A percentile compares a stretch with the other conserved stretches of the same genome.
Evolutionary conservation across 441 rosid species (phyloP).

Genomic region (Croton setiger): DNA sequence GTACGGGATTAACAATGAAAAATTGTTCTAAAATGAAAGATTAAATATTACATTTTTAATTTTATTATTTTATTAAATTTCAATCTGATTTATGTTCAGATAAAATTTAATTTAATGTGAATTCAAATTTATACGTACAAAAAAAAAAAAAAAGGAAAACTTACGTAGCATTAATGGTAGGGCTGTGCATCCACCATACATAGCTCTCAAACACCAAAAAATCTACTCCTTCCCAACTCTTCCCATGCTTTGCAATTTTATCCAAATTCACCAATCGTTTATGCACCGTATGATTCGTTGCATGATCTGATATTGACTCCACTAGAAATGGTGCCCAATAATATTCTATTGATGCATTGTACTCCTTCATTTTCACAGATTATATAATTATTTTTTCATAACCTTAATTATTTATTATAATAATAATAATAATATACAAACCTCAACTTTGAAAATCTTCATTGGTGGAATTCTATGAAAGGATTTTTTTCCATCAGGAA

Average conservation of each 20-base stretch:
- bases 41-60: too few relatives aligned
- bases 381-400: neutral
- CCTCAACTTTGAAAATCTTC: constrained; percentile 86
- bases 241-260: constrained; percentile 73
- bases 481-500: constrained; percentile 64
- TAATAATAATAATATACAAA: constrained; percentile 6
- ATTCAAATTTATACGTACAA: too few relatives aligned
- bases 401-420: too few relatives aligned
- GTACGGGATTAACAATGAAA: too few relatives aligned
- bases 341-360: constrained; percentile 72
- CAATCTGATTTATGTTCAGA: too few relatives aligned
- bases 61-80: too few relatives aligned
- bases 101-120: too few relatives aligned
- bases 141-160: constrained; percentile 3
- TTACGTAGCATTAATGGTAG: constrained; percentile 82
- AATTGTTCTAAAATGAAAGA: too few relatives aligned
- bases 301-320: constrained; percentile 86
- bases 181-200: constrained; percentile 94
- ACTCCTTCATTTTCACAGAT: constrained; percentile 43
- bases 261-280: constrained; percentile 74
- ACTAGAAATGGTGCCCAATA: constrained; percentile 97
- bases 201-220: constrained; percentile 81
- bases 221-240: constrained; percentile 76
- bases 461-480: constrained; percentile 74
- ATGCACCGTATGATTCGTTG: constrained; percentile 77